phyloP scores from a whole-genome alignment of 2,329 filamentous ascomycete genomes.

The Zasmidium angulare region DNA sequence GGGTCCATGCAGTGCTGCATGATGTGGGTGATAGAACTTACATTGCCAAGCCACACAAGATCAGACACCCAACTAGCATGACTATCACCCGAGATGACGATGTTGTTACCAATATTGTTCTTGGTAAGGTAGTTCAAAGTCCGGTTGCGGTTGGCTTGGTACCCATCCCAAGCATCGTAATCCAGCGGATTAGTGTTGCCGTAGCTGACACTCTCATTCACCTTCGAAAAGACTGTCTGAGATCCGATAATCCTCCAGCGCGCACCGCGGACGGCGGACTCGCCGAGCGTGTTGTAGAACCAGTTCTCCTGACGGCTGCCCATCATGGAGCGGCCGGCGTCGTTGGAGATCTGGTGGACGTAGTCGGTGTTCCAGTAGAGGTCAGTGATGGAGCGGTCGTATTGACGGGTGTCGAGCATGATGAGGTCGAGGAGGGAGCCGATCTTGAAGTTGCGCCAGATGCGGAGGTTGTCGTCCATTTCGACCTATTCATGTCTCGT shows the following conservation, averaged over 20 bases:
- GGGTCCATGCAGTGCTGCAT: no score
- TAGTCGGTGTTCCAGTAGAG: constrained; percentile 36
- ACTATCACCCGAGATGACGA: constrained; percentile 70
- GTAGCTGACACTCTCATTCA: constrained; percentile 50
- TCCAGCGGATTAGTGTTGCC: constrained; percentile 49
- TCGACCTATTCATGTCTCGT: constrained; percentile 43
- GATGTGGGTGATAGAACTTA: no score
- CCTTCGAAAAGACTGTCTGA: constrained; percentile 65
- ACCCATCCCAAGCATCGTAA: constrained; percentile 65
- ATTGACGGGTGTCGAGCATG: constrained; percentile 68
- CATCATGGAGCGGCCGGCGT: constrained; percentile 69
- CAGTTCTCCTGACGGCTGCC: constrained; percentile 71
- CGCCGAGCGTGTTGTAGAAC: constrained; percentile 58
- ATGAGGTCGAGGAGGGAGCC: constrained; percentile 66
- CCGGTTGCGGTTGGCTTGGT: constrained; percentile 68
- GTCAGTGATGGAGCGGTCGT: constrained; percentile 65
- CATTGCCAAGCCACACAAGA: constrained; percentile 45
- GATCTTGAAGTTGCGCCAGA: constrained; percentile 67
- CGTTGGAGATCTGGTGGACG: constrained; percentile 59
- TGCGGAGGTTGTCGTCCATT: constrained; percentile 67
- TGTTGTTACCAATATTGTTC: constrained; percentile 69
- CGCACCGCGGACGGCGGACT: constrained; percentile 60
- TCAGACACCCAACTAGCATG: constrained; percentile 61
- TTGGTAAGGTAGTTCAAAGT: constrained; percentile 66
- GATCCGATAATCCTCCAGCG: constrained; percentile 71